Conservation (phyloP, 805 yeast genomes). For the Yamadazyma insecticola region DNA sequence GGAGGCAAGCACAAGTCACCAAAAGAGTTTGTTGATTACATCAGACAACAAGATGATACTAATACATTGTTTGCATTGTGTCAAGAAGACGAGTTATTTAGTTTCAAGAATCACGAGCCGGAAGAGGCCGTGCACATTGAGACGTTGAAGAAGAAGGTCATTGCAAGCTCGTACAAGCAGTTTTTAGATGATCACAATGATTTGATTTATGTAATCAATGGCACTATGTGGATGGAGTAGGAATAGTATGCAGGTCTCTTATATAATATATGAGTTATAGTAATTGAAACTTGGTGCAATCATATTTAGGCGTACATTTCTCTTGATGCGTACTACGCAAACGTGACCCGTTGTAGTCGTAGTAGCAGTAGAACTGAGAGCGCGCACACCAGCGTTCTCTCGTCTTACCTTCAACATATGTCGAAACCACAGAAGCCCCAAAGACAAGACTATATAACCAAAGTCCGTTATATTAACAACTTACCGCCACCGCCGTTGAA, state of each 20-base stretch:
- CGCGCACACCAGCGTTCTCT: no score
- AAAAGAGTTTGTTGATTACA: slow-evolving; percentile 8
- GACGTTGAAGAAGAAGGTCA: slow-evolving; percentile 6
- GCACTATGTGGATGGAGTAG: no score
- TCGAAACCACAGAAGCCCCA: slow-evolving; percentile 35
- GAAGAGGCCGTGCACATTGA: slow-evolving; percentile 8
- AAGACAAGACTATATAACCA: slow-evolving; percentile 76
- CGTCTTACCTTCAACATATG: no score
- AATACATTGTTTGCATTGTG: neutral
- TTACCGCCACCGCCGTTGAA: slow-evolving; percentile 93
- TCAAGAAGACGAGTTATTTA: no score
- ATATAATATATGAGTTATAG: no score
- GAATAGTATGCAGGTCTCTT: no score
- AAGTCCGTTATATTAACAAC: slow-evolving; percentile 76
- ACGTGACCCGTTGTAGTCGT: no score
- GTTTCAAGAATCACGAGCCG: no score
- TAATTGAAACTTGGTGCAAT: no score
- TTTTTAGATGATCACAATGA: slow-evolving; percentile 8
- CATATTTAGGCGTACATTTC: no score
- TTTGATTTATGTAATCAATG: slow-evolving; percentile 11
- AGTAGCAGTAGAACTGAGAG: no score
- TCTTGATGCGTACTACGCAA: no score
- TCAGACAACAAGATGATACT: slow-evolving; percentile 3
- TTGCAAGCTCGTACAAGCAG: slow-evolving; percentile 3
- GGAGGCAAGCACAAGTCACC: slow-evolving; percentile 6